Evolutionary conservation across 305 asterid species (phyloP), one percentile per base, ranked within the genome.

Genomic region (Solanum hybrid): DNA sequence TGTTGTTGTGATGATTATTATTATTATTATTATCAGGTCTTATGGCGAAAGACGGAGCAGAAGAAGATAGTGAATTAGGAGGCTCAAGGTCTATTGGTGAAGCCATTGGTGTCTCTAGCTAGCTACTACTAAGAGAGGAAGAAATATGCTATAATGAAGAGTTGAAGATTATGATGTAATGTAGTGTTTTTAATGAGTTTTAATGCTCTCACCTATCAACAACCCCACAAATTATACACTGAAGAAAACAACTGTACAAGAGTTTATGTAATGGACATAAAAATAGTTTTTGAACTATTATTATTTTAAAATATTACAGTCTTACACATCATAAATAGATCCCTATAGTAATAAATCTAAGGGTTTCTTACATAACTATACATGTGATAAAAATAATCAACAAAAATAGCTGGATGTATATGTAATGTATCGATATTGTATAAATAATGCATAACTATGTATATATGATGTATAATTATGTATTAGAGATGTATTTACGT

Each of bases 21-120:
- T 89, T 61, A 90, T 91, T 89, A 90, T 91, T 89, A 35, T 87
- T 89, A 35, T 85, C 36, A 5, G 92, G 92, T 90, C 96, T 90
- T 87, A 96, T 91, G 92, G 95, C 90, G 87, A 94, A 93, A 31
- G 98, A 93, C 11, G 92, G 88, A 51, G 86, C 88, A 28, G 90
- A 76, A 39, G 90, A 81, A 29, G 37, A 80, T 4, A 94, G 90
- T 28, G 91, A 89, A 86, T 92, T 94, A 2, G 94, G 93, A n/a
- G 93, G 91, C 75, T 94, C 95, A 16, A 93, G 26, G 31, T 85
- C 75, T 20, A 51, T 22, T 51, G 88, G 12, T 51, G 93, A 91
- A 36, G 95, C 89, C 94, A 92, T 91, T 18, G 76, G 88, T 42
- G 79, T 92, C 89, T 22, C 75, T 80, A 13, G 37, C 22, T 69